phyloP scores from a whole-genome alignment of 495 filamentous ascomycete species.

The Podospora anserina region DNA sequence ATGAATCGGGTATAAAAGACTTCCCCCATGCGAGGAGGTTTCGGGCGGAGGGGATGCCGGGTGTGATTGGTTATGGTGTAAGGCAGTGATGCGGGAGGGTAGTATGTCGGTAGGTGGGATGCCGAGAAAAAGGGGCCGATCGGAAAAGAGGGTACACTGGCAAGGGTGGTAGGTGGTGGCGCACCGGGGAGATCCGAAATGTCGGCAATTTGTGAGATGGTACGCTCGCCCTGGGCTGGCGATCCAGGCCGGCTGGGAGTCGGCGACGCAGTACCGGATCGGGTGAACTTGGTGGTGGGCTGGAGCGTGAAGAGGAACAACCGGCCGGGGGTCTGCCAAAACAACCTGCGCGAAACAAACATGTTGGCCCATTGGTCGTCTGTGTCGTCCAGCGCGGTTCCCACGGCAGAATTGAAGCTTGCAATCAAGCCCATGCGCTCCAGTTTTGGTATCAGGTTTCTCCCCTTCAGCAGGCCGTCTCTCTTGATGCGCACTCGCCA shows the following conservation, averaged over 20 bases:
- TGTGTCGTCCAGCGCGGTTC: slow-evolving; percentile 58
- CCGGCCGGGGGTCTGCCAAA: slow-evolving; percentile 89
- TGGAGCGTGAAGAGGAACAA: slow-evolving; percentile 83
- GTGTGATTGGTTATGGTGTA: slow-evolving; percentile 75
- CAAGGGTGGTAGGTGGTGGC: slow-evolving; percentile 31
- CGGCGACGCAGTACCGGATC: slow-evolving; percentile 58
- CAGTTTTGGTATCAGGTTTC: slow-evolving; percentile 80
- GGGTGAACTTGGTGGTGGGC: slow-evolving; percentile 47
- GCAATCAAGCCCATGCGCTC: slow-evolving; percentile 88
- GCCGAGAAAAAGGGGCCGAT: slow-evolving; percentile 68
- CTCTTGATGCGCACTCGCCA: slow-evolving; percentile 84
- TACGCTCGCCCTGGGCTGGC: slow-evolving; percentile 49
- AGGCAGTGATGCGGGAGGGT: slow-evolving; percentile 75
- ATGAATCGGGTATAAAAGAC: slow-evolving; percentile 87
- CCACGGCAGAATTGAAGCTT: slow-evolving; percentile 71
- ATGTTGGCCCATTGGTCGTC: slow-evolving; percentile 70
- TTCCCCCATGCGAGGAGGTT: slow-evolving; percentile 83
- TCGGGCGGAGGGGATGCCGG: slow-evolving; percentile 83
- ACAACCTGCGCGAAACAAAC: slow-evolving; percentile 75
- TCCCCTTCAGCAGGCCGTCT: slow-evolving; percentile 80
- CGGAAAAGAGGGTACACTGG: slow-evolving; percentile 39
- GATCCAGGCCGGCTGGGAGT: slow-evolving; percentile 54
- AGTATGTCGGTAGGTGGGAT: slow-evolving; percentile 86
- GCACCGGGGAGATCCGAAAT: slow-evolving; percentile 32
- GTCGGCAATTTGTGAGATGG: slow-evolving; percentile 22